phyloP scores from a whole-genome alignment of 2,329 filamentous ascomycete species.

The Myriosclerotinia curreyana region DNA sequence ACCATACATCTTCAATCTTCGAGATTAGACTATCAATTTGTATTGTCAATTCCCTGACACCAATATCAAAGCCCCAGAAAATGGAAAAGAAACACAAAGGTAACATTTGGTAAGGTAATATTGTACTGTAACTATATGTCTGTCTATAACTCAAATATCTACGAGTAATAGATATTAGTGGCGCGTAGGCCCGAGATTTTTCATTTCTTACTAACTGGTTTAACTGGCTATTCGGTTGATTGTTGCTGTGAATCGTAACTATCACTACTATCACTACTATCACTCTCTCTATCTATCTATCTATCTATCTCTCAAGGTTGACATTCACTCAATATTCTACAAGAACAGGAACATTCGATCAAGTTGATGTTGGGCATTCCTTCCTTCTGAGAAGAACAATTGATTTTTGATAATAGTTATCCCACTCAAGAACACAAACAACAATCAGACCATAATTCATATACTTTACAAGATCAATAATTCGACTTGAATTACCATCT shows the following conservation, averaged over 20 bases:
- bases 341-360: not conserved
- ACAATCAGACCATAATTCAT: not conserved
- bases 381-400: not conserved
- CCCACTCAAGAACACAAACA: not conserved
- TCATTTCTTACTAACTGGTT: not conserved
- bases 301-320: not conserved
- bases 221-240: not conserved
- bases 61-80: constrained; percentile 1
- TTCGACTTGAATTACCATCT: not conserved
- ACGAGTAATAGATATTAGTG: not conserved
- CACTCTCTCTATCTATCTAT: not conserved
- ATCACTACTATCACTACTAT: no score
- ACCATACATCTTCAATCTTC: constrained; percentile 17
- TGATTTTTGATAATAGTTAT: not conserved
- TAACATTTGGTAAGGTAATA: constrained; percentile 5
- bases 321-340: constrained; percentile 5
- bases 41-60: constrained; percentile 9
- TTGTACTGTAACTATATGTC: not conserved
- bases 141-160: not conserved
- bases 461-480: constrained; percentile 1
- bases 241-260: not conserved
- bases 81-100: not conserved
- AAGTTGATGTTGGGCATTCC: not conserved
- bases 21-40: constrained; percentile 9
- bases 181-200: not conserved